phyloP scores from a whole-genome alignment of 805 yeast species.

The Ogataea chonburiensis region DNA sequence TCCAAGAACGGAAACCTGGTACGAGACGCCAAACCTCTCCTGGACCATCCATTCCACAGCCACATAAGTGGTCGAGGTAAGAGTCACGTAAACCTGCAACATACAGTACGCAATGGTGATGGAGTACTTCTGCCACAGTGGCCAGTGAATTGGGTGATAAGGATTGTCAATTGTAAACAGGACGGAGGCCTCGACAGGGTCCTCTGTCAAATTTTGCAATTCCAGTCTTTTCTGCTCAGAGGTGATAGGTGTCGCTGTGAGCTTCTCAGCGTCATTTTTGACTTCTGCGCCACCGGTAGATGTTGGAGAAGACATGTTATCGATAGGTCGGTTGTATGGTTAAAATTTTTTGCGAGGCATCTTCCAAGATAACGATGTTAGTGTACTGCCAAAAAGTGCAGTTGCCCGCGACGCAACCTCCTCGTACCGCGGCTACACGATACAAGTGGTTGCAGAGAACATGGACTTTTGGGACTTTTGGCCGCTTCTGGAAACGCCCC shows the following conservation, averaged over 20 bases:
- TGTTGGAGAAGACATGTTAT: not conserved
- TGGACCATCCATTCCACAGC: slow-evolving; percentile 32
- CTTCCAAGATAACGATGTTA: too few species aligned
- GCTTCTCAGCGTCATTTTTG: slow-evolving; percentile 10
- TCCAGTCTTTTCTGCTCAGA: slow-evolving; percentile 24
- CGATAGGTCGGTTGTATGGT: too few species aligned
- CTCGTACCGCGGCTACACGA: too few species aligned
- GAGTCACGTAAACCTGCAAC: slow-evolving; percentile 32
- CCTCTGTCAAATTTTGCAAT: slow-evolving; percentile 25
- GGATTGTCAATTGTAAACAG: slow-evolving; percentile 30
- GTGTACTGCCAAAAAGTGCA: too few species aligned
- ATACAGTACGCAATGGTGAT: slow-evolving; percentile 30
- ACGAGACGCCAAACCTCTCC: slow-evolving; percentile 25
- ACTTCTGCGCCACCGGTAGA: slow-evolving; percentile 7
- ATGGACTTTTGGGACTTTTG: too few species aligned
- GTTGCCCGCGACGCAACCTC: too few species aligned
- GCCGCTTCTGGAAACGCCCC: too few species aligned
- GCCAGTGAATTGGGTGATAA: slow-evolving; percentile 36
- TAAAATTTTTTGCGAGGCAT: too few species aligned
- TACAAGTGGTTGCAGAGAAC: too few species aligned
- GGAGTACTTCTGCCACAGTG: slow-evolving; percentile 24
- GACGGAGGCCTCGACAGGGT: slow-evolving; percentile 32
- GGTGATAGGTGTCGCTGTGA: slow-evolving; percentile 11
- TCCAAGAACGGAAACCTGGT: slow-evolving; percentile 36
- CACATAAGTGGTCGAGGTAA: slow-evolving; percentile 36